These are phyloP conservation scores for Melastoma candidum DNA, from an alignment of 441 rosid species.

Conservation along the genomic window DNA sequence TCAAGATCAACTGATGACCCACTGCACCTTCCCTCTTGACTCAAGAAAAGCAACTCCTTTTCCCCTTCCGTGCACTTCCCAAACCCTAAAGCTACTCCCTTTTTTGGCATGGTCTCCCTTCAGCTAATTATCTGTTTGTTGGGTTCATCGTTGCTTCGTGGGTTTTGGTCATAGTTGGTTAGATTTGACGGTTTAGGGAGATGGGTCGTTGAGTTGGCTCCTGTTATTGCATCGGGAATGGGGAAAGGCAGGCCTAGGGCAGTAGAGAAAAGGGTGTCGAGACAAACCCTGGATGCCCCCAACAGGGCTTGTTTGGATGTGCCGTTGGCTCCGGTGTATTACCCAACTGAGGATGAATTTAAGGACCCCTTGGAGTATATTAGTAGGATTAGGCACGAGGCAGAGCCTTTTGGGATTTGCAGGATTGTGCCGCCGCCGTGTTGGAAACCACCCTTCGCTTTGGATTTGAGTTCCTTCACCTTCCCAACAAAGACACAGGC, in stretches of 20 bases:
- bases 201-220: too few species aligned
- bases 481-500: conserved; percentile 94
- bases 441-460: conserved; percentile 80
- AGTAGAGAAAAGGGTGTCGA: conserved; percentile 58
- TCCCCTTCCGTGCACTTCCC: too few species aligned
- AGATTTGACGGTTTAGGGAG: too few species aligned
- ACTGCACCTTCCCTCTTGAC: too few species aligned
- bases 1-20: too few species aligned
- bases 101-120: too few species aligned
- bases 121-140: too few species aligned
- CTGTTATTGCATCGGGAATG: conserved; percentile 24
- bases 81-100: too few species aligned
- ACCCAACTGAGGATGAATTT: conserved; percentile 79
- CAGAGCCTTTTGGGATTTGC: conserved; percentile 86
- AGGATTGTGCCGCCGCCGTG: conserved; percentile 74
- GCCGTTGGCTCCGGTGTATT: conserved; percentile 63
- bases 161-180: too few species aligned
- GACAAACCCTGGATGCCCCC: conserved; percentile 37
- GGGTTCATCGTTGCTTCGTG: too few species aligned
- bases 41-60: too few species aligned
- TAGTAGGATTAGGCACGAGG: conserved; percentile 72
- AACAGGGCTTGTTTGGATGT: conserved; percentile 34
- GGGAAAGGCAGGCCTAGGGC: conserved; percentile 91
- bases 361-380: conserved; percentile 78
- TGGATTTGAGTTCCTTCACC: conserved; percentile 52